These are phyloP conservation scores for Inonotus hispidus DNA, from an alignment of 1,284 basidiomycete genomes.

Conservation along the genomic window DNA sequence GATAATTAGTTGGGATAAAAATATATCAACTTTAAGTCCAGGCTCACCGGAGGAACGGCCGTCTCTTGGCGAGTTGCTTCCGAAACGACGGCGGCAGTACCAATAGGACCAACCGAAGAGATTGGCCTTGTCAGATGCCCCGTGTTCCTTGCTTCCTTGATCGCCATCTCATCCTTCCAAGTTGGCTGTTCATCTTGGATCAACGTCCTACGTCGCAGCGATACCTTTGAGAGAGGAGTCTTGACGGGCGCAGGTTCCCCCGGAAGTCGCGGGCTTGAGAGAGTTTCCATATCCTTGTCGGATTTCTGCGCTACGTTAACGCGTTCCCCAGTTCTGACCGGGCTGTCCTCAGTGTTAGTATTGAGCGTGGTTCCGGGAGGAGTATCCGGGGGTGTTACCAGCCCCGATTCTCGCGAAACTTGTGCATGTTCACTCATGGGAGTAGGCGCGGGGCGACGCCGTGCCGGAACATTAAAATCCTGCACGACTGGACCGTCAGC, in stretches of 20 bases:
- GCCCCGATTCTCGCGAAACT: not conserved
- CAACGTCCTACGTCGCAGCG: not conserved
- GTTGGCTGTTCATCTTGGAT: not conserved
- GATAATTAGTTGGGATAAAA: not conserved
- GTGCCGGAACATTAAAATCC: not conserved
- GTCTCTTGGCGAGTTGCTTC: not conserved
- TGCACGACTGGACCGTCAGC: not conserved
- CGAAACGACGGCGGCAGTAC: not conserved
- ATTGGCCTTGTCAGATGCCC: not conserved
- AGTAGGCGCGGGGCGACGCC: not conserved
- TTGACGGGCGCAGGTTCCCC: not conserved
- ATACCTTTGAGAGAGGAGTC: not conserved
- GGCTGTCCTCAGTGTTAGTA: not conserved
- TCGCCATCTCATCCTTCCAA: not conserved
- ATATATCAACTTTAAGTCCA: not conserved
- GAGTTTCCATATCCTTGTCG: not conserved
- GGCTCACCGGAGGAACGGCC: constrained; percentile 2
- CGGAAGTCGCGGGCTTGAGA: not conserved
- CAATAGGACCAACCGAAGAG: not conserved
- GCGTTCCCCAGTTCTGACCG: not conserved
- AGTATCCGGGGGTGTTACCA: constrained; percentile 14
- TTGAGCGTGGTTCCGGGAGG: constrained; percentile 1
- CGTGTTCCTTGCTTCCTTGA: not conserved
- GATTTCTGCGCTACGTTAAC: not conserved
- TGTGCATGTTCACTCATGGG: not conserved